Percentiles rank a stretch among this genome's conserved stretches.
These are phyloP conservation scores for Floccularia luteovirens DNA, from an alignment of 768 basidiomycete genomes.

Conservation along the genomic window DNA sequence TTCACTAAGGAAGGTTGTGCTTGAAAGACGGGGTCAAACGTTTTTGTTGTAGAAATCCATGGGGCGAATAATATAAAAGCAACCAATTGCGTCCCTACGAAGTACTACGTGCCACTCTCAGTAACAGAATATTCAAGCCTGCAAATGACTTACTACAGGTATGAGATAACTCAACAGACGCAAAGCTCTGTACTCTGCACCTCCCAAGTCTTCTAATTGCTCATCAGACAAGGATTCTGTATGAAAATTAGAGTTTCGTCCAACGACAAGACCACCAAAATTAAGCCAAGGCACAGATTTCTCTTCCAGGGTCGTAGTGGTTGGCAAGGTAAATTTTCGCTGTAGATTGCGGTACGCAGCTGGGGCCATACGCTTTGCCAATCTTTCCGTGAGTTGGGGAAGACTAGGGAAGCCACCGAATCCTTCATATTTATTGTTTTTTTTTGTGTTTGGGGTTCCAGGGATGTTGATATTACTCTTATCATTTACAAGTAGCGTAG, in stretches of 20 bases:
- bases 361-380: conserved; percentile 36
- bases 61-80: conserved; percentile 53
- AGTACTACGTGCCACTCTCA: conserved; percentile 45
- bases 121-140: neutral
- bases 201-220: conserved; percentile 66
- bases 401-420: conserved; percentile 44
- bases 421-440: conserved; percentile 25
- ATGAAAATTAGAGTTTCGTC: conserved; percentile 52
- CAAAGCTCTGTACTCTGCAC: conserved; percentile 68
- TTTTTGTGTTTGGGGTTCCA: conserved; percentile 8
- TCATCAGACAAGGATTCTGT: conserved; percentile 52
- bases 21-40: conserved; percentile 40
- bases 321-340: conserved; percentile 44
- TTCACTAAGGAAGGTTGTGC: conserved; percentile 42
- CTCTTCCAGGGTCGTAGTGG: conserved; percentile 33
- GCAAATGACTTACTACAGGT: conserved; percentile 26
- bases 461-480: conserved; percentile 9
- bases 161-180: conserved; percentile 41
- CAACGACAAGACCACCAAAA: conserved; percentile 36
- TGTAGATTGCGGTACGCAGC: conserved; percentile 32
- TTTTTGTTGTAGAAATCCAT: conserved; percentile 39
- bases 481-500: conserved; percentile 19
- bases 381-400: conserved; percentile 22
- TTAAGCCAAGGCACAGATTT: conserved; percentile 27
- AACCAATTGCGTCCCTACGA: conserved; percentile 48